Evolutionary conservation across 352 stramenopile species (phyloP), one percentile per base, ranked within the genome.

Genomic region (Phytophthora hybrid): DNA sequence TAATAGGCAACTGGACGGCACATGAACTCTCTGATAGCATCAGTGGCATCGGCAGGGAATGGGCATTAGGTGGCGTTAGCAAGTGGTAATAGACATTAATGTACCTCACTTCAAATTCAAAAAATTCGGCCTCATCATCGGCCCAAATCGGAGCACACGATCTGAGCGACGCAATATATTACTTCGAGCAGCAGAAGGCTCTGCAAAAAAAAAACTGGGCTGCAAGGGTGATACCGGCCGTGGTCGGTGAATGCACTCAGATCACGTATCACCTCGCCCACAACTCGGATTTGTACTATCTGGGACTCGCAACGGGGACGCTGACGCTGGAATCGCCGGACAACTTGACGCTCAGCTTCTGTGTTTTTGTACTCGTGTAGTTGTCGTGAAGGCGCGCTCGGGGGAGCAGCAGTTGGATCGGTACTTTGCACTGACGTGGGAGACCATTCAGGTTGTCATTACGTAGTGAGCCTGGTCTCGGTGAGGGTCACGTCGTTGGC

Each of bases 321-420:
- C 23, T 77, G 19, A 67, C 63, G 1, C 23, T 69, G 0, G 73
- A 77, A 47, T 71, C 73, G 5, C 39, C 75, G 47, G 49, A 57
- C 18, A 78, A 78, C 23, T 44, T 74, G 41, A 74, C 67, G 0
- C 64, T 74, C 44, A 74, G 67, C 54, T 74, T 74, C 41, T 26
- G 47, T 63, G 29, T 79, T 79, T 53, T 76, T 67, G 1, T 79
- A 79, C 46, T 66, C 62, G 26, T 76, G 71, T 32, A 53, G 76
- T 21, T 26, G 23, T 26, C 23, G 23, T 68, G 23, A 76, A 76
- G 34, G 66, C 62, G 7, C 62, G 73, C 5, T 76, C 73, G 5
- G 67, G 73, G 9, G 73, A 79, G 18, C 73, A 79, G 29, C 73
- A 79, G 21, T 47, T 79, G 4, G 73, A 79, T 59, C 73, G 73